Base-by-base conservation (phyloP, 495 filamentous ascomycete genomes). In the Talaromyces nanjingensis region DNA sequence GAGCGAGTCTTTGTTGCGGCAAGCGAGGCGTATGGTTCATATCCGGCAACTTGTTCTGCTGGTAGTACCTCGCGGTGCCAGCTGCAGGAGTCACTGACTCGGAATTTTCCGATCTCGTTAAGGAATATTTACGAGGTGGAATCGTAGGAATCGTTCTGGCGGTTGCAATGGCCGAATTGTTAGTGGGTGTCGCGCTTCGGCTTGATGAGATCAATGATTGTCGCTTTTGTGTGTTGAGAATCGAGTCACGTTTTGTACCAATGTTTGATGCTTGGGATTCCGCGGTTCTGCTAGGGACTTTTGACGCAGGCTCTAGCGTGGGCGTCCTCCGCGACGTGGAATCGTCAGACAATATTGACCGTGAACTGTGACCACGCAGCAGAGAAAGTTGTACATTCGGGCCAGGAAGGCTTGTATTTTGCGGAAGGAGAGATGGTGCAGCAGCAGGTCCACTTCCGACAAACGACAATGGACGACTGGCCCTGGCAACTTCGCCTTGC, bases 81-180 rank as follows among this genome's bases (percentile, higher is more conserved):
- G 53, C 2, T 29, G 53, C 22, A 27, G 53, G 22, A 12, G 53
- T 27, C 6, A 27, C 53, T 16, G 24, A 37, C 14, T 37, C 56
- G 16, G 56, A 33, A 37, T 29, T 22, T 12, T 37, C 56, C 8
- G 56, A 0, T 37, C 14, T 37, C 8, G 56, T 59, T 9, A 59
- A 59, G 14, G 56, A 59, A 25, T 59, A 59, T 24, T 59, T 59
- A 4, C 56, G 56, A 37, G 56, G 54, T 2, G 54, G 56, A 11
- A 59, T 59, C 0, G 31, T 59, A 4, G 31, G 56, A 11, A 33
- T 37, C 5, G 22, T 12, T 56, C 53, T 18, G 22, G 27, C 27
- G 11, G 27, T 56, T 20, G 22, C 53, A 27, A 14, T 56, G 24
- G 53, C 11, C 24, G 27, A 29, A 11, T 1, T 25, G 2, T 11